These are phyloP conservation scores for Marasmius sp. DNA, from an alignment of 1,284 basidiomycete species.

Conservation along the genomic window DNA sequence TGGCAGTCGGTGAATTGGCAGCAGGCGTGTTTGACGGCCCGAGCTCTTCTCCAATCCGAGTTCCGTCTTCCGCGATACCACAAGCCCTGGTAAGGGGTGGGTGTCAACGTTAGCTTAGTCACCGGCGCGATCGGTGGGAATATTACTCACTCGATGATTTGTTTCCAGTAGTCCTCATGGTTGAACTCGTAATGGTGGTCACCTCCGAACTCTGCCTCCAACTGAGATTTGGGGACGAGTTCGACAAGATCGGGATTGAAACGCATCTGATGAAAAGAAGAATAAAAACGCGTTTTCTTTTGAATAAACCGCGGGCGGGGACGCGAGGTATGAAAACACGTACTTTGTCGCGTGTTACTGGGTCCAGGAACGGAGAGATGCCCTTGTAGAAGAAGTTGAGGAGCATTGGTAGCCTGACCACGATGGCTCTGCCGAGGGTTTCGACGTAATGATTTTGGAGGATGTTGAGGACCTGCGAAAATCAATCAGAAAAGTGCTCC, in stretches of 20 bases:
- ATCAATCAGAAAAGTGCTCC: background rate
- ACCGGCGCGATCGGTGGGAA: background rate
- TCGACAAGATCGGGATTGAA: slow-evolving; percentile 85
- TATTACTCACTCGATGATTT: slow-evolving; percentile 60
- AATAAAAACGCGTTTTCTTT: background rate
- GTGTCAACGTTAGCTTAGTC: background rate
- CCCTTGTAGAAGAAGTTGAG: slow-evolving; percentile 87
- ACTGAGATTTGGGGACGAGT: slow-evolving; percentile 73
- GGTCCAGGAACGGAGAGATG: slow-evolving; percentile 87
- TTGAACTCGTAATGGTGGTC: slow-evolving; percentile 79
- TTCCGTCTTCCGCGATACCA: slow-evolving; percentile 61
- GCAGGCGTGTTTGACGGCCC: background rate
- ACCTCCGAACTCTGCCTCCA: slow-evolving; percentile 85
- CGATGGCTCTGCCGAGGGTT: slow-evolving; percentile 82
- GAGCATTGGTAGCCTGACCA: slow-evolving; percentile 80
- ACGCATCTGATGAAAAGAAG: slow-evolving; percentile 56
- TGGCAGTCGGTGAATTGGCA: background rate
- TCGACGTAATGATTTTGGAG: slow-evolving; percentile 92
- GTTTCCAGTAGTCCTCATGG: slow-evolving; percentile 76
- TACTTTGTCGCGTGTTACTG: slow-evolving; percentile 88
- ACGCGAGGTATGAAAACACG: slow-evolving; percentile 12
- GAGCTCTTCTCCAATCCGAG: slow-evolving; percentile 32
- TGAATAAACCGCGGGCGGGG: no score
- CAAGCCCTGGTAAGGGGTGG: slow-evolving; percentile 43
- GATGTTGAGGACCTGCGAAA: slow-evolving; percentile 65